Evolutionary conservation across 2,329 filamentous ascomycete genomes (phyloP).

Genomic region (Neonectria neomacrospora): DNA sequence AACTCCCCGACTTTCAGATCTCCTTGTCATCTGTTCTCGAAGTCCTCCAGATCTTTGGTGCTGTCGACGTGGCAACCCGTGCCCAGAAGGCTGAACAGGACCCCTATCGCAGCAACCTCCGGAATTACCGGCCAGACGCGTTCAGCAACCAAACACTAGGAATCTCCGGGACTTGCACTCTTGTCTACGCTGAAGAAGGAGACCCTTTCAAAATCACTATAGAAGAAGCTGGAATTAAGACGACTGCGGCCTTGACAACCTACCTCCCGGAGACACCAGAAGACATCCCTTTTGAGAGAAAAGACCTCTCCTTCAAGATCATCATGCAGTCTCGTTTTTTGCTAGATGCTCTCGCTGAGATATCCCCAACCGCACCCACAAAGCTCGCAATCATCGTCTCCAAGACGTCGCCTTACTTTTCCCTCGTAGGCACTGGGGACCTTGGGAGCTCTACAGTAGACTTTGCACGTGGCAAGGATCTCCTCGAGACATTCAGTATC

Average conservation of each 20-base stretch:
- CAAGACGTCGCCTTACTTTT: slow-evolving; percentile 75
- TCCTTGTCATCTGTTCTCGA: slow-evolving; percentile 89
- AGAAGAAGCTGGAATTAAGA: slow-evolving; percentile 86
- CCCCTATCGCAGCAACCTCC: slow-evolving; percentile 69
- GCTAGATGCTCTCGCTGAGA: slow-evolving; percentile 76
- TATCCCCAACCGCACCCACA: slow-evolving; percentile 76
- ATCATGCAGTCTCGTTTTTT: slow-evolving; percentile 87
- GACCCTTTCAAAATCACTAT: slow-evolving; percentile 86
- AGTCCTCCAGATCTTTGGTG: slow-evolving; percentile 93
- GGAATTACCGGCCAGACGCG: slow-evolving; percentile 74
- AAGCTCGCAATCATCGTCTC: slow-evolving; percentile 76
- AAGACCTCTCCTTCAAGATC: slow-evolving; percentile 86
- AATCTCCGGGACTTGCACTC: slow-evolving; percentile 85
- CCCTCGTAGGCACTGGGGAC: slow-evolving; percentile 72
- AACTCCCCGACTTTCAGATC: slow-evolving; percentile 82
- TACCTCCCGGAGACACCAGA: slow-evolving; percentile 81
- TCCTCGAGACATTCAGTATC: slow-evolving; percentile 81
- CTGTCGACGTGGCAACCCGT: slow-evolving; percentile 74
- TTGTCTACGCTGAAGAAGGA: slow-evolving; percentile 80
- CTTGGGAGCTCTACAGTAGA: slow-evolving; percentile 73
- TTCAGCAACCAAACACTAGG: slow-evolving; percentile 87
- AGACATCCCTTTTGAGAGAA: slow-evolving; percentile 88
- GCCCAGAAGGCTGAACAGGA: slow-evolving; percentile 69
- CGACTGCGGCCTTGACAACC: slow-evolving; percentile 89
- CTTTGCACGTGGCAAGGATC: slow-evolving; percentile 70